Percentiles rank a stretch among this genome's conserved stretches.
phyloP scores from a whole-genome alignment of 176 grass and related monocot species.

The Echinochloa phyllopogon region DNA sequence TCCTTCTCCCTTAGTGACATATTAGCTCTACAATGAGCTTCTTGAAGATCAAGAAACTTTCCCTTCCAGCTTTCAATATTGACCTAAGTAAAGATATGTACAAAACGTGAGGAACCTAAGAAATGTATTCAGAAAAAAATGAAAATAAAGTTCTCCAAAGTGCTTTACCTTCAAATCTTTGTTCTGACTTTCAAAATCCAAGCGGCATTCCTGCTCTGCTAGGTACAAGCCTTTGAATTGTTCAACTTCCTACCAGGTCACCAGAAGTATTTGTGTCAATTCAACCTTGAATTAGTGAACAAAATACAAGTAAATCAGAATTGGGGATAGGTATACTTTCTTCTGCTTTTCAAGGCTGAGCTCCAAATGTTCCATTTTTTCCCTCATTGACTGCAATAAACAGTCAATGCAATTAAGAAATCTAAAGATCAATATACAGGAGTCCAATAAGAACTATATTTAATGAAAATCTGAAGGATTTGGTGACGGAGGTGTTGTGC shows the following conservation, averaged over 20 bases:
- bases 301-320: neutral
- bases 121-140: neutral
- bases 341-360: slow-evolving; percentile 54
- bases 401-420: slow-evolving; percentile 14
- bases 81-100: slow-evolving; percentile 49
- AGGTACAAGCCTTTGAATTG: slow-evolving; percentile 62
- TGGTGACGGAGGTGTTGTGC: neutral
- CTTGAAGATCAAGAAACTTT: slow-evolving; percentile 62
- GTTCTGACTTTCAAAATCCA: slow-evolving; percentile 65
- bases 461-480: slow-evolving; percentile 38
- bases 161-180: slow-evolving; percentile 70
- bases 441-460: slow-evolving; percentile 3
- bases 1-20: slow-evolving; percentile 68
- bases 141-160: slow-evolving; percentile 1
- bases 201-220: slow-evolving; percentile 63
- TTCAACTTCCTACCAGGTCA: slow-evolving; percentile 61
- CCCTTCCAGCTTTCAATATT: slow-evolving; percentile 59
- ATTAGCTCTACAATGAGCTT: slow-evolving; percentile 51
- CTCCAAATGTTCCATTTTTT: slow-evolving; percentile 68
- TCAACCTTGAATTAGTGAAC: slow-evolving; percentile 4
- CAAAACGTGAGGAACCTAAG: slow-evolving; percentile 22
- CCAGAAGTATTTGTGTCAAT: slow-evolving; percentile 32
- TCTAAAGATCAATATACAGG: slow-evolving; percentile 28
- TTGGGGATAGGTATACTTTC: slow-evolving; percentile 55
- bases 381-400: slow-evolving; percentile 65